Percentiles rank a stretch among this genome's conserved stretches.
Conservation (phyloP, 768 basidiomycete species). For the Rhizopogon roseolus region DNA sequence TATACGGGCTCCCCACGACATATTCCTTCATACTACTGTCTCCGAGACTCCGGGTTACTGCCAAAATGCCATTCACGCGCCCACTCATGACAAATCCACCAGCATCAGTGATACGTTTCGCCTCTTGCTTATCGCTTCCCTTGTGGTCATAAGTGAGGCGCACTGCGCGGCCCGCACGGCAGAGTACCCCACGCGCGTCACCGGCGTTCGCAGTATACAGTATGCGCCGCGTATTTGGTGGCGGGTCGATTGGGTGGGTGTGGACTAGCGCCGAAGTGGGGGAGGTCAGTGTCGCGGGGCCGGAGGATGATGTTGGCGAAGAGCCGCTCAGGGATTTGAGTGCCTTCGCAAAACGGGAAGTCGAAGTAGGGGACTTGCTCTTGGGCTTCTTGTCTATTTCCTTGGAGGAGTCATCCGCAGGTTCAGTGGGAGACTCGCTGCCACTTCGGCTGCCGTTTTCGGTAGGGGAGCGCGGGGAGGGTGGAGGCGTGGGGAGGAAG, state of each 20-base stretch:
- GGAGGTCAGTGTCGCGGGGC: not conserved
- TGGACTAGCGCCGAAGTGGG: slow-evolving; percentile 27
- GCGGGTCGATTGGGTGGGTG: slow-evolving; percentile 38
- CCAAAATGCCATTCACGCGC: slow-evolving; percentile 94
- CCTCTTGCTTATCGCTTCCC: slow-evolving; percentile 94
- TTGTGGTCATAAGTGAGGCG: slow-evolving; percentile 98
- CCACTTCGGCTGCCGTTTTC: slow-evolving; percentile 26
- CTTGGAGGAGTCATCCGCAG: slow-evolving; percentile 26
- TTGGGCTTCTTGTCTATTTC: slow-evolving; percentile 41
- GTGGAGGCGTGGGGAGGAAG: slow-evolving; percentile 42
- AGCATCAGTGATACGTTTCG: slow-evolving; percentile 95
- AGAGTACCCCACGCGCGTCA: slow-evolving; percentile 92
- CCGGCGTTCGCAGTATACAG: slow-evolving; percentile 96
- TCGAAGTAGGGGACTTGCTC: slow-evolving; percentile 32
- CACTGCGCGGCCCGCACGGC: slow-evolving; percentile 85
- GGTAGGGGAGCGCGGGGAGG: slow-evolving; percentile 28
- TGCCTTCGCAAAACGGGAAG: slow-evolving; percentile 51
- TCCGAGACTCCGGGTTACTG: slow-evolving; percentile 92
- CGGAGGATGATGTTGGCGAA: slow-evolving; percentile 9
- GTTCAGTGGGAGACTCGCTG: slow-evolving; percentile 34
- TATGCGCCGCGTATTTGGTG: slow-evolving; percentile 58
- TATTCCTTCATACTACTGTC: slow-evolving; percentile 99
- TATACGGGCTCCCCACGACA: slow-evolving; percentile 96
- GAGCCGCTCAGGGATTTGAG: slow-evolving; percentile 40
- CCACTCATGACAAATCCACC: slow-evolving; percentile 99